Evolutionary conservation across 2,329 filamentous ascomycete genomes (phyloP).

Genomic region (Colletotrichum costaricense): DNA sequence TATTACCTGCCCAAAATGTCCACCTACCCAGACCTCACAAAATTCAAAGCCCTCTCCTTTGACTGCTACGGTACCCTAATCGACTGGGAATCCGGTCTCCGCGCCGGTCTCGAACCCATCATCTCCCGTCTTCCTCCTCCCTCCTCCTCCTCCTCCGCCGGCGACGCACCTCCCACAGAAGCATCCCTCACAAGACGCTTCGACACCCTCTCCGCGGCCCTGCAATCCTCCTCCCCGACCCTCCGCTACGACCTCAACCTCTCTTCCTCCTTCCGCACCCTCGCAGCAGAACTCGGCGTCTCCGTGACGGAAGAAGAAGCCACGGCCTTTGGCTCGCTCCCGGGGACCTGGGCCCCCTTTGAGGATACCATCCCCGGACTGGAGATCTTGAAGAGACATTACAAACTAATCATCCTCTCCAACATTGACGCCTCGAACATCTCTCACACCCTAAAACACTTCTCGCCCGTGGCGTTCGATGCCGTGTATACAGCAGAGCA

Average conservation of each 20-base stretch:
- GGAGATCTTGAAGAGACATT: slow-evolving; percentile 57
- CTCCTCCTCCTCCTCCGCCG: slow-evolving; percentile 21
- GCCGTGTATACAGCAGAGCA: slow-evolving; percentile 77
- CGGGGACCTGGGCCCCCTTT: slow-evolving; percentile 68
- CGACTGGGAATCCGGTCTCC: slow-evolving; percentile 80
- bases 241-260: slow-evolving; percentile 70
- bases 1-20: slow-evolving; percentile 4
- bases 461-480: slow-evolving; percentile 60
- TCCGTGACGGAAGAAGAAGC: slow-evolving; percentile 50
- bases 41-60: slow-evolving; percentile 68
- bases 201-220: slow-evolving; percentile 57
- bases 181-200: slow-evolving; percentile 53
- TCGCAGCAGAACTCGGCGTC: slow-evolving; percentile 55
- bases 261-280: slow-evolving; percentile 52
- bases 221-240: slow-evolving; percentile 64
- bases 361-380: slow-evolving; percentile 67
- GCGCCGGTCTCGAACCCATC: slow-evolving; percentile 61
- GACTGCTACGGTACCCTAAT: slow-evolving; percentile 85
- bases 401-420: slow-evolving; percentile 70
- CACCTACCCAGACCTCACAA: slow-evolving; percentile 15
- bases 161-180: slow-evolving; percentile 40
- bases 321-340: slow-evolving; percentile 60
- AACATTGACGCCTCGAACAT: slow-evolving; percentile 65
- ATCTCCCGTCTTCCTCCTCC: slow-evolving; percentile 54
- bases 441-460: slow-evolving; percentile 35